Evolutionary conservation across 2,329 filamentous ascomycete species (phyloP), one percentile per base, ranked within the genome.

Genomic region (Venturia oleaginea): DNA sequence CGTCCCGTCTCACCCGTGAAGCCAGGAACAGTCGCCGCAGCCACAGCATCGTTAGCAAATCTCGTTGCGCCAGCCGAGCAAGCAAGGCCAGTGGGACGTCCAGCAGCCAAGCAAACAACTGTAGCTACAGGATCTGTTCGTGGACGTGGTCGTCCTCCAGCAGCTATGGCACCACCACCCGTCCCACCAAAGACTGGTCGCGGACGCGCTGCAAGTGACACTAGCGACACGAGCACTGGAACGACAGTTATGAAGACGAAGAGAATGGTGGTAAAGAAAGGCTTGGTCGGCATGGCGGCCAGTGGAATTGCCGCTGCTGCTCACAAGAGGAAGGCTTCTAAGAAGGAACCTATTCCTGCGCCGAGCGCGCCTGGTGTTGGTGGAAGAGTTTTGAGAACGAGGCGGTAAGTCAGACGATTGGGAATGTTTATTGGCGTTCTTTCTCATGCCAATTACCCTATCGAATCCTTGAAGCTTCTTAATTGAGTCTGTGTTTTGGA

Each of bases 171-270:
- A 75, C 77, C 32, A 38, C 61, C 64, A 32, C 57, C 64, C 8
- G 57, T 62, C 22, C 59, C 64, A 46, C 40, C 60, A 46, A 46
- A 54, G 76, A 76, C 81, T 40, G 79, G 81, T 66, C 80, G 81
- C 11, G 67, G 57, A n/a, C 62, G 67, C 66, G 80, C 84, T 72
- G 75, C 77, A 70, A 89, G 87, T 69, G 81, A 77, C 68, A 79
- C 78, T 64, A 89, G 86, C 71, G 86, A 86, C 71, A 80, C 77
- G 5, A 90, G 86, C 73, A 83, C 72, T 24, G 73, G 82, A 17
- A 82, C 84, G 8, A 89, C 87, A 0, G 84, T 89, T 27, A 79
- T 88, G 54, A 83, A 82, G 73, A 87, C 84, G 72, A 72, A 77
- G 22, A 34, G 22, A n/a, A 34, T 55, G 17, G 27, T 43, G 4